These are phyloP conservation scores for Plasmodium sp. DNA, from an alignment of 169 alveolate species.

Conservation along the genomic window DNA sequence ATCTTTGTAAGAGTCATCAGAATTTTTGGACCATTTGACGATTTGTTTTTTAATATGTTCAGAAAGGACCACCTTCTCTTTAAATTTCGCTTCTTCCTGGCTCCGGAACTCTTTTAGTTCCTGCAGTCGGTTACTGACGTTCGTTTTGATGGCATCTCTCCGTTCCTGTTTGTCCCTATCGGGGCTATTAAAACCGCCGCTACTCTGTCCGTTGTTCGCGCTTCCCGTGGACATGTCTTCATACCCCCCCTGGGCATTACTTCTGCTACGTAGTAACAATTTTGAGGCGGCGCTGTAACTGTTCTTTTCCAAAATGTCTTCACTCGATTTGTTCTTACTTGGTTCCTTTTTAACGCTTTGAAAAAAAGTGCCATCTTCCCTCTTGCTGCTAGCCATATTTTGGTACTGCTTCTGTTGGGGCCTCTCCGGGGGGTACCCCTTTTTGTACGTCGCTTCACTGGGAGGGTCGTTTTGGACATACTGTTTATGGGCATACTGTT, in stretches of 20 bases:
- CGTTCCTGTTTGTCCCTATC: not conserved
- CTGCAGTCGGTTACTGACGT: slow-evolving; percentile 38
- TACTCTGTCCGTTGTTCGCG: not conserved
- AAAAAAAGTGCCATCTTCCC: not conserved
- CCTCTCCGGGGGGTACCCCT: not conserved
- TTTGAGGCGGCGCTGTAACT: not conserved
- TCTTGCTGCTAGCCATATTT: not conserved
- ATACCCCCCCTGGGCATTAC: not conserved
- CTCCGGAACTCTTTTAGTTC: slow-evolving; percentile 40
- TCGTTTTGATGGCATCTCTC: slow-evolving; percentile 3
- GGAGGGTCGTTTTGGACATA: not conserved
- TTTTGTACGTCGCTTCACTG: slow-evolving; percentile 6
- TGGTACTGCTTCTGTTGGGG: not conserved
- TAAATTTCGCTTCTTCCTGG: slow-evolving; percentile 51
- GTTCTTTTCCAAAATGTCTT: slow-evolving; percentile 3
- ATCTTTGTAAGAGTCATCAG: slow-evolving; percentile 84
- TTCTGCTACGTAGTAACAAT: not conserved
- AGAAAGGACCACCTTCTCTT: slow-evolving; percentile 54
- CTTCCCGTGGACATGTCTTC: not conserved
- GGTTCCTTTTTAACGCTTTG: not conserved
- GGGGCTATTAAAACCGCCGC: not conserved
- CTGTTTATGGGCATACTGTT: not conserved
- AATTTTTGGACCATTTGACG: slow-evolving; percentile 80
- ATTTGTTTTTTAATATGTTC: slow-evolving; percentile 77
- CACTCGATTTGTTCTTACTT: not conserved